Evolutionary conservation across 73 alveolate species (phyloP).

Genomic region (Stentor coeruleus): DNA sequence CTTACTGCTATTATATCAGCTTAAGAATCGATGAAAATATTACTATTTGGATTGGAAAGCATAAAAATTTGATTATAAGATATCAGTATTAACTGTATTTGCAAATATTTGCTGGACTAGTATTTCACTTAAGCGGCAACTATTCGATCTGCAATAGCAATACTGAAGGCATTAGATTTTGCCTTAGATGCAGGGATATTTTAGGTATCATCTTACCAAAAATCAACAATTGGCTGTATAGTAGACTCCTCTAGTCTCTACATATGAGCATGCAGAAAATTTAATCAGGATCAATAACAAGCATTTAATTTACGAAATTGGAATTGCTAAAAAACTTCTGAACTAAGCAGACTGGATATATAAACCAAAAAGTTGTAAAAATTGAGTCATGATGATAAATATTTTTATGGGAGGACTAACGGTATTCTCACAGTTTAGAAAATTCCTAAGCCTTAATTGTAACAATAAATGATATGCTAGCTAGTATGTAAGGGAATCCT

Average conservation of each 20-base stretch:
- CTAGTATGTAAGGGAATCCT: background rate
- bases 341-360: conserved; percentile 9
- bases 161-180: background rate
- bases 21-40: too few species aligned
- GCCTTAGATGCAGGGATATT: background rate
- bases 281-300: background rate
- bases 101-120: too few species aligned
- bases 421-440: conserved; percentile 8
- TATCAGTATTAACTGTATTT: too few species aligned
- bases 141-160: background rate
- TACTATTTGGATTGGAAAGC: too few species aligned
- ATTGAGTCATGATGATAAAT: background rate
- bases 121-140: conserved; percentile 3
- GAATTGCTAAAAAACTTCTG: conserved; percentile 13
- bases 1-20: too few species aligned
- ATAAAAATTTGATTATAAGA: too few species aligned
- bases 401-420: background rate
- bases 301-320: background rate
- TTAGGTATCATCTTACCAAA: background rate
- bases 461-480: background rate
- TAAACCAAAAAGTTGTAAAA: background rate
- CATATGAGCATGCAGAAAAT: background rate
- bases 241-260: conserved; percentile 2
- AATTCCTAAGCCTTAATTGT: background rate
- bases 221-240: background rate